Base-by-base conservation (phyloP, 306 rosid genomes). In the Medicago lupulina region DNA sequence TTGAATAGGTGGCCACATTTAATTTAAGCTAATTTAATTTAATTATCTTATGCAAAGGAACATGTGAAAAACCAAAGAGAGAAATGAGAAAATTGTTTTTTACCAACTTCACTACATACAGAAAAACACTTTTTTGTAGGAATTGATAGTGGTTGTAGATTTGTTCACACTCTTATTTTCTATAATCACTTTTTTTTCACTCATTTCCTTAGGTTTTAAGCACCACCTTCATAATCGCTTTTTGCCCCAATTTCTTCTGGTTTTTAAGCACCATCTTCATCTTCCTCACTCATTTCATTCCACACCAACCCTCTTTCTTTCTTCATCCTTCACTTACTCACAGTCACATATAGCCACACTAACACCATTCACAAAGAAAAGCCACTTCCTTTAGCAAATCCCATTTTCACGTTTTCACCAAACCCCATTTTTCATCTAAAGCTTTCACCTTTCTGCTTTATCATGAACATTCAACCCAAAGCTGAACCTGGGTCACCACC, bases 381-480 rank as follows among this genome's bases (percentile, higher is more conserved):
- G 8, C 7, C 54, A 5, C 11, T 9, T 19, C 7, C 16, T 51
- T n/a, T n/a, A n/a, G n/a, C n/a, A n/a, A n/a, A n/a, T n/a, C n/a
- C n/a, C n/a, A n/a, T n/a, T n/a, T n/a, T n/a, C n/a, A n/a, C n/a
- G n/a, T n/a, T n/a, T n/a, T 51, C 58, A 51, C 12, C 0, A 0
- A 51, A 51, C 16, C 23, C 9, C 12, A 8, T 51, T 34, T 34
- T 51, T 51, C 23, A 2, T 10, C 58, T 17, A 16, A 51, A 51
- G 58, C 7, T 51, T 17, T 3, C 21, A 8, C 17, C 17, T 51
- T 51, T 51, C 0, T 4, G 3, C 23, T 3, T 15, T 2, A 51
- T 2, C 41, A 61, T 61, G 67, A 7, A 3, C 43, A 3, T 61
- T 34, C 43, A 61, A 61, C 67, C 67, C 40, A 61, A 61, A 61